These are phyloP conservation scores for Pythium volutum DNA, from an alignment of 352 stramenopile species.

Conservation along the genomic window DNA sequence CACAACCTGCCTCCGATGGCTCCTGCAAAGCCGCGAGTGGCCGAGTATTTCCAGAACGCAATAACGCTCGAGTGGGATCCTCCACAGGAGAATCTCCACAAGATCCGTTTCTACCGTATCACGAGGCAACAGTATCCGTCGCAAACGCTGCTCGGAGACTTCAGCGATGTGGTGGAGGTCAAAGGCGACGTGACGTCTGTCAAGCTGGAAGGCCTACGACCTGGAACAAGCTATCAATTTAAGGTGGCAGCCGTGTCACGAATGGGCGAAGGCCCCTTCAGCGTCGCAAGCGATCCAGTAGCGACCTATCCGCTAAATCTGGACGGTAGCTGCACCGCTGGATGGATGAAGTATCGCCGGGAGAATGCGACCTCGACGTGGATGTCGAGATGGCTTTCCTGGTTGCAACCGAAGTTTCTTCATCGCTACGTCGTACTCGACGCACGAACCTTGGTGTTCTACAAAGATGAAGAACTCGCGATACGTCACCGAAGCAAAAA, in stretches of 20 bases:
- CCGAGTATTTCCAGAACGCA: constrained; percentile 72
- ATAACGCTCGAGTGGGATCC: constrained; percentile 71
- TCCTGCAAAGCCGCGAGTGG: constrained; percentile 45
- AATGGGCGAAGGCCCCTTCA: constrained; percentile 86
- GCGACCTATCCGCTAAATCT: constrained; percentile 72
- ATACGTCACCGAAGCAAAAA: constrained; percentile 77
- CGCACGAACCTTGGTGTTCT: constrained; percentile 67
- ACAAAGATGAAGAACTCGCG: constrained; percentile 76
- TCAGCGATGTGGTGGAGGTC: constrained; percentile 75
- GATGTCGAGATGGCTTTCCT: constrained; percentile 49
- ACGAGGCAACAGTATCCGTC: constrained; percentile 78
- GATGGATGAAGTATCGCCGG: constrained; percentile 85
- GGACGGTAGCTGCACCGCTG: constrained; percentile 67
- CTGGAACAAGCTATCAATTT: constrained; percentile 82
- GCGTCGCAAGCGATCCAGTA: constrained; percentile 61
- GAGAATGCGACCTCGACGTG: constrained; percentile 52
- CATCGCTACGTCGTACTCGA: constrained; percentile 85
- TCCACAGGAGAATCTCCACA: constrained; percentile 59
- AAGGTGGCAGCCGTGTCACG: constrained; percentile 81
- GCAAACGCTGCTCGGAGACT: constrained; percentile 78
- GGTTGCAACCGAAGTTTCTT: constrained; percentile 72
- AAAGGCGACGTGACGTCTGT: constrained; percentile 47
- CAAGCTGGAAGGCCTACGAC: constrained; percentile 74
- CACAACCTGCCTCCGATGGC: constrained; percentile 83
- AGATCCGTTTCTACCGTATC: constrained; percentile 83